Base-by-base conservation (phyloP, 352 stramenopile species). In the Phytophthora citricola region DNA sequence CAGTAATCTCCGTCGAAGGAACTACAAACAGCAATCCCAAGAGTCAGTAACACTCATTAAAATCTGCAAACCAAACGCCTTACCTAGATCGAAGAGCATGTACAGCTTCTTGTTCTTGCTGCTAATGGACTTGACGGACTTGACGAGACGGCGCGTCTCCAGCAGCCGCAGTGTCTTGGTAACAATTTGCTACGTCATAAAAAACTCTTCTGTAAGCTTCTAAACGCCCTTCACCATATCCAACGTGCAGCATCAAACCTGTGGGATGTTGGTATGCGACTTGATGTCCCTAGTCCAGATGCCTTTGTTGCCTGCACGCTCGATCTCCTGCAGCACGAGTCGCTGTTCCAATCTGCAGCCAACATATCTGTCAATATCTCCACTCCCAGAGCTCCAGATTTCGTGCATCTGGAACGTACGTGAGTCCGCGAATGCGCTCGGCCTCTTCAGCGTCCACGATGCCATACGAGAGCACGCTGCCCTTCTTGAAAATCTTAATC, bases 41-140 rank as follows among this genome's bases (percentile, higher is more conserved):
- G 31, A 36, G 31, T 36, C 31, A 36, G 31, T 4, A 36, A 12
- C 31, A 36, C 31, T 36, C 31, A 4, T 1, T 36, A 36, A 36
- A 36, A 36, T 9, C 8, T 36, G 31, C 31, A 36, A 14, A 9
- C 31, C 10, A 4, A 12, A 47, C 5, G 24, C 55, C 46, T 59
- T 75, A 96, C 88, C 87, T 48, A 98, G 78, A 55, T 98, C 92
- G 65, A 92, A 98, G 3, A 98, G 83, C 94, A 99, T 99, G 81
- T 99, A 99, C 1, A 99, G 79, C 74, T 99, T 99, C 82, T 99
- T 99, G 62, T 97, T 98, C 82, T 99, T 99, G 83, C 96, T 98
- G 45, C 92, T 98, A 41, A 99, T 98, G 8, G 95, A 98, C 76
- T 99, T 99, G 75, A 99, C 96, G 52, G 96, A 97, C 85, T 99